These are phyloP conservation scores for Pythium plurisporium DNA, from an alignment of 352 stramenopile genomes.

Conservation along the genomic window DNA sequence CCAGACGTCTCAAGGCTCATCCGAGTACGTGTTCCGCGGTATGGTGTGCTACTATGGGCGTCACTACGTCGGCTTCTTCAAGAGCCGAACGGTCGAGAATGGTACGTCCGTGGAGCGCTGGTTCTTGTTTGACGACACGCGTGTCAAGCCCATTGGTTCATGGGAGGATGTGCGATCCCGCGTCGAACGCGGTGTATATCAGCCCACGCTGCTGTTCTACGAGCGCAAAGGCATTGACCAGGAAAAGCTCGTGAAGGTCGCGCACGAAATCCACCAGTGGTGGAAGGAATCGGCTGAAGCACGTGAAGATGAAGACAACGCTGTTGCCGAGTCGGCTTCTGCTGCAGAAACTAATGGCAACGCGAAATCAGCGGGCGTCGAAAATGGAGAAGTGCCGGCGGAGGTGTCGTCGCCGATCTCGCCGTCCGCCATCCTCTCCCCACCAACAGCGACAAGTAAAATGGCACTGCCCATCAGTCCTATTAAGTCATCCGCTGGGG, in stretches of 20 bases:
- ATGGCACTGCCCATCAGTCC: conserved; percentile 38
- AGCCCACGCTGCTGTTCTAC: conserved; percentile 81
- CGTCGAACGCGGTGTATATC: conserved; percentile 75
- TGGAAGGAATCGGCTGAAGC: conserved; percentile 53
- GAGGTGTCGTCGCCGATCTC: neutral
- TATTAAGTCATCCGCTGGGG: conserved; percentile 24
- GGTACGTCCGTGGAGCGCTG: conserved; percentile 50
- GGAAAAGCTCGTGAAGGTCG: conserved; percentile 57
- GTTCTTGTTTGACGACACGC: conserved; percentile 85
- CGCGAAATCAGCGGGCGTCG: neutral
- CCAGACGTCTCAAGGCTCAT: conserved; percentile 17
- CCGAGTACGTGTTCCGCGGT: conserved; percentile 65
- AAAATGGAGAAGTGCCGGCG: neutral
- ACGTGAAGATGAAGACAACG: conserved; percentile 9
- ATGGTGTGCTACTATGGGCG: conserved; percentile 85
- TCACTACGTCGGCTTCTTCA: conserved; percentile 85
- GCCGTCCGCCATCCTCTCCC: neutral
- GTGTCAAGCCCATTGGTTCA: conserved; percentile 66
- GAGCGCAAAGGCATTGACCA: conserved; percentile 66
- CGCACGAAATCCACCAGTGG: conserved; percentile 69
- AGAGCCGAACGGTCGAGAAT: conserved; percentile 55
- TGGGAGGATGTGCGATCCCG: conserved; percentile 70
- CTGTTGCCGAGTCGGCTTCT: conserved; percentile 7
- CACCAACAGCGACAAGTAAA: neutral
- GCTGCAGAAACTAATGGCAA: neutral